Evolutionary conservation across 176 grass and related monocot species (phyloP), one percentile per base, ranked within the genome.

Genomic region (Secale cereale): DNA sequence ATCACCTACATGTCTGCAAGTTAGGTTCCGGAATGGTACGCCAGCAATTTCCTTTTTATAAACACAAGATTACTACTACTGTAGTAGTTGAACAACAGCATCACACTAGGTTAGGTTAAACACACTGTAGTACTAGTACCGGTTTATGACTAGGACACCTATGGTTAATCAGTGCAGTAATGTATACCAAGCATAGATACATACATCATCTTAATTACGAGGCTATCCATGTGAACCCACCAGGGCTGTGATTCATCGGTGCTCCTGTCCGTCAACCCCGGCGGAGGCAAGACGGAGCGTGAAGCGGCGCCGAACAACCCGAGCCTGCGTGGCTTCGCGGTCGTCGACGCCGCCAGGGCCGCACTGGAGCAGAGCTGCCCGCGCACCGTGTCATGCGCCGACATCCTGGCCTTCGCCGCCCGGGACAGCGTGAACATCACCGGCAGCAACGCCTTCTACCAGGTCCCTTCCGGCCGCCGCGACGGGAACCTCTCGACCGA

Each of bases 371-470:
- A 12, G 20, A 71, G 59, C 35, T 92, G 90, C 83, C 90, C 90
- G 9, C 14, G 66, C 45, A 92, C 86, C 0, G 93, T 92, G 1
- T 95, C 93, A 4, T 95, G 88, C 85, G 93, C 93, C 16, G 90
- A 94, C 76, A 88, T 94, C 88, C 56, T 92, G 7, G 87, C 93
- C 15, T 92, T 92, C 75, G 86, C 90, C 2, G 90, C 90, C 10
- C 90, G 90, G 29, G 86, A 89, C 78, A 89, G 86, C 86, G 37
- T 89, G 37, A 57, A 81, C 79, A 68, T 92, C 29, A 92, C 86
- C 23, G 91, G 94, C 84, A 93, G 81, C 86, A 89, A 91, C 81
- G 6, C 76, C 74, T 90, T 85, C 62, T 95, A 95, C 81, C 20
- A 74, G 27, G 92, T 97, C 28, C 87, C 87, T 0, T 40, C 91